A percentile compares a stretch with the other conserved stretches of the same genome.
Conservation (phyloP, 2,329 filamentous ascomycete species). For the Apiospora marii region DNA sequence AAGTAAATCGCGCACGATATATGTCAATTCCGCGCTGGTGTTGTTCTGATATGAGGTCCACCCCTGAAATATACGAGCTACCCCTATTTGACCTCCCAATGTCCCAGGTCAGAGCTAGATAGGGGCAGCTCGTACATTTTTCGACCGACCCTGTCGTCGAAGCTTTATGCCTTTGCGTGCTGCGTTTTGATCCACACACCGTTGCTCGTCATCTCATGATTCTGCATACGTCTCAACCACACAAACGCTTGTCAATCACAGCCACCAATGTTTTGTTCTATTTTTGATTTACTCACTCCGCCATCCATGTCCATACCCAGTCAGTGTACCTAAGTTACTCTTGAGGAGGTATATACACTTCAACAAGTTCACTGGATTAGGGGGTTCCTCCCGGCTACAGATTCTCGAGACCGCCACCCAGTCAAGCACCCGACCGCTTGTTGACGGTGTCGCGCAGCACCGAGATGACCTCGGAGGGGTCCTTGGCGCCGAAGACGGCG, state of each 20-base stretch:
- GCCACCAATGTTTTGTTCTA: background rate
- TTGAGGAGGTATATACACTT: background rate
- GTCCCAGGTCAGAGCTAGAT: background rate
- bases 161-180: background rate
- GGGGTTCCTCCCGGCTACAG: background rate
- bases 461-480: constrained; percentile 87
- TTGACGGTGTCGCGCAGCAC: constrained; percentile 83
- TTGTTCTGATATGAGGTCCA: background rate
- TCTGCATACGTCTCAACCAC: background rate
- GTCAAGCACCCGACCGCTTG: constrained; percentile 45
- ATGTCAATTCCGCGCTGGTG: too few species aligned
- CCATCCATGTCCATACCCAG: background rate
- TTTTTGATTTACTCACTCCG: background rate
- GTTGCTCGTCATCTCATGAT: background rate
- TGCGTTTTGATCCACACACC: background rate
- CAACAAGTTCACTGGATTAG: background rate
- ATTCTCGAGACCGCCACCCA: constrained; percentile 2
- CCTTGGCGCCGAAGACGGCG: constrained; percentile 91
- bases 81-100: background rate
- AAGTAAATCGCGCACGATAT: background rate
- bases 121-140: background rate
- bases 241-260: background rate
- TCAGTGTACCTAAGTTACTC: background rate
- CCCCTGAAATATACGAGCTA: background rate
- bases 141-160: background rate